Base-by-base conservation (phyloP, 306 rosid genomes). In the Inga laurina region DNA sequence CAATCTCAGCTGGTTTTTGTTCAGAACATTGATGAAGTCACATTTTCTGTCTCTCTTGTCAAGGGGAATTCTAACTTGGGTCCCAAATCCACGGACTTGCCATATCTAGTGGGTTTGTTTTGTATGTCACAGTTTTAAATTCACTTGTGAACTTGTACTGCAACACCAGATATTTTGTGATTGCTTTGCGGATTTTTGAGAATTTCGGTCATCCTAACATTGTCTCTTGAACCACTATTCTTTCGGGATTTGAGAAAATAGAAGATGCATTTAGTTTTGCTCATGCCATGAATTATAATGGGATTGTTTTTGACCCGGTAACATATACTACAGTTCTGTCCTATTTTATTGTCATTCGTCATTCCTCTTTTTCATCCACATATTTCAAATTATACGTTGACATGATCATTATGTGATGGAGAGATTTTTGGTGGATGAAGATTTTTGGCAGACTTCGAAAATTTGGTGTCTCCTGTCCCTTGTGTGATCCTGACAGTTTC, bases 161-260 rank as follows among this genome's bases (percentile, higher is more conserved):
- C 43, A 90, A 88, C 80, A 85, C 91, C 45, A 89, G 94, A 76
- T 79, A 82, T 8, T 82, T 91, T 8, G 82, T 77, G 10, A 77
- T 46, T 44, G 90, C 97, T 62, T 77, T 89, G 82, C 13, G 72
- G 82, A 80, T 94, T 39, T 94, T 94, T 56, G 85, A 88, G 83
- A 86, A 67, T 81, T 77, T 94, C 89, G 79, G 78, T 73, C 44
- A 67, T 81, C 90, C 88, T 61, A 91, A 91, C 77, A 81, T 88
- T 34, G 97, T 93, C 81, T 91, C 97, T 81, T 94, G 97, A 97
- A 94, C 93, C 82, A 94, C 97, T 15, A 46, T 93, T 35, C 97
- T 94, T 82, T 89, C 94, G 0, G 97, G 97, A 66, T 94, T 89
- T 81, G 79, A 73, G 39, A 88, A 84, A 82, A 84, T 88, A 74